Evolutionary conservation across 768 basidiomycete genomes (phyloP), one percentile per base, ranked within the genome.

Genomic region (Boletales sp.): DNA sequence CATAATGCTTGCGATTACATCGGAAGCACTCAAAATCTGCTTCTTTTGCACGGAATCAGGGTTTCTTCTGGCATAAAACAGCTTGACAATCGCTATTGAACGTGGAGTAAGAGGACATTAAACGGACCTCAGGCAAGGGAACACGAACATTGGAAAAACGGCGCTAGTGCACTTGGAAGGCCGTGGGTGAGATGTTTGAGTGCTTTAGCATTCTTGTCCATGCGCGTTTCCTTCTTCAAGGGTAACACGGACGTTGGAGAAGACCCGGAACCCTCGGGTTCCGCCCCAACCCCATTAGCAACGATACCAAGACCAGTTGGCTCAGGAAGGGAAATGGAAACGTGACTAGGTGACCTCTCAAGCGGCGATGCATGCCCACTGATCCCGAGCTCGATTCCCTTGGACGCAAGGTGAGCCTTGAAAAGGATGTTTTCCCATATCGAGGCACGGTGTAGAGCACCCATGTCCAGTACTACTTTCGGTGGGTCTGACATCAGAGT

Each of bases 361-460:
- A 76, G 49, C 8, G 82, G 77, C 13, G 81, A 77, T 13, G 72
- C 61, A 32, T 61, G 58, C 13, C 73, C 69, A 5, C 74, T 75
- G 18, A 71, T 59, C 48, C 74, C 67, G 15, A 81, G 59, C 45
- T 78, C 74, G 38, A 84, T 81, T 35, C 82, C 82, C 57, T 75
- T 80, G 14, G 72, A 66, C 14, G 74, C 66, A 36, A 86, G 68
- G 21, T 78, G 80, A 15, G 76, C 72, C 56, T 86, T 87, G 43
- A 97, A 76, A 15, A 83, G 69, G 36, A 91, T 87, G 57, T 90
- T 93, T 69, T 95, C 91, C 87, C 90, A 91, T 7, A 91, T 80
- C 52, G 82, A 84, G 1, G 84, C 81, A 14, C 90, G 82, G 64
- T 97, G 93, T 7, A 97, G 71, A 40, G 79, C 68, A 4, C 94